Evolutionary conservation across 1,284 basidiomycete species (phyloP).

Genomic region (Porphyrellus sp.): DNA sequence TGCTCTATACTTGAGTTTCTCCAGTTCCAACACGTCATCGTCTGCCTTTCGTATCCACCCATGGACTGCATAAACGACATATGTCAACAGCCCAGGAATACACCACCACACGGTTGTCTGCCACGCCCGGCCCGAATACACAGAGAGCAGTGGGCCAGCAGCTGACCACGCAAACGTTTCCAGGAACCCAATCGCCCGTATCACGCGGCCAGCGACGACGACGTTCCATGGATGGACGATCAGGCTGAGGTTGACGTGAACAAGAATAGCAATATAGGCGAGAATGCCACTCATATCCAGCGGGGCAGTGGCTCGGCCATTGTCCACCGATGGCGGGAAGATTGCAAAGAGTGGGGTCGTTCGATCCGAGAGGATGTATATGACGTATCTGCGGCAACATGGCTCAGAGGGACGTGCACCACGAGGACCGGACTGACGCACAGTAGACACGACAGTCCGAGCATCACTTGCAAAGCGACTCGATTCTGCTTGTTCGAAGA

Average conservation of each 20-base stretch:
- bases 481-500: slow-evolving; percentile 40
- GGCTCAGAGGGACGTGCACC: neutral
- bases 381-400: slow-evolving; percentile 37
- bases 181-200: slow-evolving; percentile 41
- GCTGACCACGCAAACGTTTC: slow-evolving; percentile 44
- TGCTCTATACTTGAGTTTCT: slow-evolving; percentile 52
- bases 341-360: slow-evolving; percentile 45
- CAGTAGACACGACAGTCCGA: slow-evolving; percentile 46
- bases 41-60: slow-evolving; percentile 43
- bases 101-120: slow-evolving; percentile 54
- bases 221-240: slow-evolving; percentile 36
- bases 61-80: slow-evolving; percentile 43
- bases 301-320: slow-evolving; percentile 18
- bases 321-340: slow-evolving; percentile 34
- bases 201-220: slow-evolving; percentile 23
- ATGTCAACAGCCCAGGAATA: slow-evolving; percentile 41
- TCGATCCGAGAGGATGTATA: slow-evolving; percentile 40
- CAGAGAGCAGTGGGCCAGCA: slow-evolving; percentile 45
- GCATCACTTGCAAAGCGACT: slow-evolving; percentile 36
- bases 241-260: slow-evolving; percentile 48
- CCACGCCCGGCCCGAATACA: slow-evolving; percentile 48
- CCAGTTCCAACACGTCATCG: slow-evolving; percentile 47
- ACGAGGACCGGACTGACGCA: slow-evolving; percentile 29
- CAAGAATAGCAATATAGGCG: slow-evolving; percentile 42
- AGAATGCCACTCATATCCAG: slow-evolving; percentile 42